Conservation (phyloP, 148 eudicot species). For the Camellia sinensis region DNA sequence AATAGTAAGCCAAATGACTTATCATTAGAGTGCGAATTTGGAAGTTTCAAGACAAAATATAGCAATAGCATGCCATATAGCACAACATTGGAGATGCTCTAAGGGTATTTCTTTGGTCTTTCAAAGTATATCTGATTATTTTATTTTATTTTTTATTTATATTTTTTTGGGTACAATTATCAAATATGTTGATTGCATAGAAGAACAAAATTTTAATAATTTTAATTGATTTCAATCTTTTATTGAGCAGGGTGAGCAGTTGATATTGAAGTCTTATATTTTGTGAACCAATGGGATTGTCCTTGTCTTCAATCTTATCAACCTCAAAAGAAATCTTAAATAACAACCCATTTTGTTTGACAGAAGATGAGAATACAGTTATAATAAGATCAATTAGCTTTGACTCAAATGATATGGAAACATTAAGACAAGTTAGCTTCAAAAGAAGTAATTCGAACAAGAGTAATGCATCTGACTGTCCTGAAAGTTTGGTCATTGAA, state of each 20-base stretch:
- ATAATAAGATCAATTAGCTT: slow-evolving; percentile 6
- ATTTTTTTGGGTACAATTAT: neutral
- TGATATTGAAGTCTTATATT: neutral
- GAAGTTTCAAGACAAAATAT: too few species aligned
- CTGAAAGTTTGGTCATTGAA: neutral
- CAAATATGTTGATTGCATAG: neutral
- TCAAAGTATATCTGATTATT: neutral
- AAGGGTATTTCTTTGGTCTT: neutral
- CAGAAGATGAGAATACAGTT: neutral
- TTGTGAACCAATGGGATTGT: neutral
- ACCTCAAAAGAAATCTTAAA: neutral
- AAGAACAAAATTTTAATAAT: neutral
- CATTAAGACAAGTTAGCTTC: slow-evolving; percentile 8
- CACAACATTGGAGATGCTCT: too few species aligned
- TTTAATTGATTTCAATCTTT: neutral
- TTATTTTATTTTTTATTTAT: too few species aligned
- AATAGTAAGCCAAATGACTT: too few species aligned
- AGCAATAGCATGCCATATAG: too few species aligned
- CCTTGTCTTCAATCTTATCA: neutral
- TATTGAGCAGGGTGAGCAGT: neutral
- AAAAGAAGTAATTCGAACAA: slow-evolving; percentile 8
- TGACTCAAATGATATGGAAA: neutral
- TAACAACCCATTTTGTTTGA: neutral
- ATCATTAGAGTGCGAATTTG: too few species aligned
- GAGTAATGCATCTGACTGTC: neutral